A percentile compares a stretch with the other conserved stretches of the same genome.
Conservation (phyloP, 768 basidiomycete genomes). For the Suillus fuscotomentosus region DNA sequence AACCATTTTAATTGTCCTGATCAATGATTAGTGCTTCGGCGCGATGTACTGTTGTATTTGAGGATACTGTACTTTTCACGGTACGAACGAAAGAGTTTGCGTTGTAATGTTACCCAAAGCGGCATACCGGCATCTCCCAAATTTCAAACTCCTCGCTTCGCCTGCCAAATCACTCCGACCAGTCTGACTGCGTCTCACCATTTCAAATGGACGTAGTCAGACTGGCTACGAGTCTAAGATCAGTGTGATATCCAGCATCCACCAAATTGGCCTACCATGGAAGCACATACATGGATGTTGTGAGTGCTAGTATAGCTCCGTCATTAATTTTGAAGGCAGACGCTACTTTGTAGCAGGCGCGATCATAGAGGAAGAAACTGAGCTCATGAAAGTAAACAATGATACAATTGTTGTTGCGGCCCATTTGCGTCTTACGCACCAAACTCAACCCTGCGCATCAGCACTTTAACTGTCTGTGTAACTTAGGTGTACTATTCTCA, state of each 20-base stretch:
- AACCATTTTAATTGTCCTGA: not conserved
- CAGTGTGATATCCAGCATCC: not conserved
- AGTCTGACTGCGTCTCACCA: no score
- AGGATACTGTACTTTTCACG: not conserved
- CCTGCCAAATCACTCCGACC: no score
- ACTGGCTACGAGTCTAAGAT: not conserved
- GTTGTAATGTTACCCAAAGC: no score
- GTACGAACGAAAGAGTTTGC: no score
- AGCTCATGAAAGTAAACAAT: conserved; percentile 64
- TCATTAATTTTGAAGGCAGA: conserved; percentile 54
- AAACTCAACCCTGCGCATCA: no score
- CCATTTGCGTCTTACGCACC: conserved; percentile 49
- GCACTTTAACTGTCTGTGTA: no score
- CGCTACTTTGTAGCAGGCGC: conserved; percentile 62
- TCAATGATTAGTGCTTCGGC: not conserved
- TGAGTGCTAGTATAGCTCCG: conserved; percentile 50
- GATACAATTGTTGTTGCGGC: conserved; percentile 61
- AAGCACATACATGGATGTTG: conserved; percentile 56
- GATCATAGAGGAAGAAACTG: conserved; percentile 73
- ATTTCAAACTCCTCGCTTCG: no score
- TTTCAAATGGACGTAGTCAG: no score
- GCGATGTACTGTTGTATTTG: not conserved
- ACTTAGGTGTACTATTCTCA: no score
- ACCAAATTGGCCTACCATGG: conserved; percentile 42
- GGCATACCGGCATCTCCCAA: no score